phyloP scores from a whole-genome alignment of 2,329 filamentous ascomycete species.

The Lecanicillium sp. region DNA sequence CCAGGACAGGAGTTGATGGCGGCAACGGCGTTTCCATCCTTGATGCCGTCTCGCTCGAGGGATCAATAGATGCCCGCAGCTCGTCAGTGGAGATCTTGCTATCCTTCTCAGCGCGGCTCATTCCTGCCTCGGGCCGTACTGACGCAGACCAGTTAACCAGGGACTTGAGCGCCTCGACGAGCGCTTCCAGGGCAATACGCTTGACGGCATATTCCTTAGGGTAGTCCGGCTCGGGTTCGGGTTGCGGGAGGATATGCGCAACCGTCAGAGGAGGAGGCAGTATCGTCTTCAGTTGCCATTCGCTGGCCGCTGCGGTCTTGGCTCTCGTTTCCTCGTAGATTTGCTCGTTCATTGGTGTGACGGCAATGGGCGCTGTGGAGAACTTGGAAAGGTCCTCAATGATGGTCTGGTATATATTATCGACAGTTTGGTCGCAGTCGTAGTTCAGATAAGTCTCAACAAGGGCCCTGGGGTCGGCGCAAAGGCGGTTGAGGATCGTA shows the following conservation, averaged over 20 bases:
- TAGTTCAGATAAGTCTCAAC: slow-evolving; percentile 98
- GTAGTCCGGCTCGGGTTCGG: slow-evolving; percentile 61
- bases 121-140: slow-evolving; percentile 50
- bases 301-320: slow-evolving; percentile 53
- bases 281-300: slow-evolving; percentile 84
- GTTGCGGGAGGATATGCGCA: slow-evolving; percentile 59
- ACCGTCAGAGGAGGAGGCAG: slow-evolving; percentile 82
- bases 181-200: slow-evolving; percentile 76
- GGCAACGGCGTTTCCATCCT: slow-evolving; percentile 52
- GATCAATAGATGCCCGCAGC: slow-evolving; percentile 62
- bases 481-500: slow-evolving; percentile 75
- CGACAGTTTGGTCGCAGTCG: slow-evolving; percentile 89
- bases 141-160: slow-evolving; percentile 83
- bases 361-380: slow-evolving; percentile 69
- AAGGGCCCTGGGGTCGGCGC: slow-evolving; percentile 76
- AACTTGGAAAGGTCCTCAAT: slow-evolving; percentile 91
- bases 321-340: slow-evolving; percentile 74
- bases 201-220: slow-evolving; percentile 90
- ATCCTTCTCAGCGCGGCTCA: slow-evolving; percentile 27
- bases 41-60: slow-evolving; percentile 53
- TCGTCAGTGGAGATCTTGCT: slow-evolving; percentile 40
- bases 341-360: slow-evolving; percentile 74
- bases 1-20: slow-evolving; percentile 62
- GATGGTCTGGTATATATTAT: slow-evolving; percentile 94
- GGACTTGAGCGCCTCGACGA: slow-evolving; percentile 84